Evolutionary conservation across 495 filamentous ascomycete genomes (phyloP).

Genomic region (Trichoderma gamsii): DNA sequence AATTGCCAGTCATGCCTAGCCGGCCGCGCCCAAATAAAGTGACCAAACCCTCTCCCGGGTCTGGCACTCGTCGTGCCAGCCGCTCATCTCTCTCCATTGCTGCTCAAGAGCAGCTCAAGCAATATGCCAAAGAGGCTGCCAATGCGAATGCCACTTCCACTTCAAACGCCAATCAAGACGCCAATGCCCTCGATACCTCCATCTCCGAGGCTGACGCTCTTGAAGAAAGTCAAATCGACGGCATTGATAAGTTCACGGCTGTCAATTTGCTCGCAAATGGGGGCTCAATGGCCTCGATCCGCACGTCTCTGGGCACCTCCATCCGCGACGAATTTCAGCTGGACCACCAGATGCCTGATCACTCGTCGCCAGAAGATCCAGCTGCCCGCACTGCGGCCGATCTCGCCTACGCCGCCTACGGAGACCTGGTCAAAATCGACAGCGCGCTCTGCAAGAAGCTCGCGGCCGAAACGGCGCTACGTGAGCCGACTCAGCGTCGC

Average conservation of each 20-base stretch:
- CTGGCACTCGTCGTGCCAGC: neutral
- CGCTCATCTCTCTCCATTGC: neutral
- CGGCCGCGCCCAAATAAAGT: neutral
- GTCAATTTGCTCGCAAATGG: slow-evolving; percentile 4
- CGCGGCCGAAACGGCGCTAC: slow-evolving; percentile 37
- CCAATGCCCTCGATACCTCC: neutral
- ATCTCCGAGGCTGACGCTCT: neutral
- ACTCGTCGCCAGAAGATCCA: slow-evolving; percentile 14
- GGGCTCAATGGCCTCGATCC: neutral
- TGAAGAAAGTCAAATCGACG: neutral
- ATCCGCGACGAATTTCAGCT: neutral
- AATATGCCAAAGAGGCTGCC: neutral
- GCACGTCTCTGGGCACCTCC: neutral
- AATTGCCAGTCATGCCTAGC: neutral
- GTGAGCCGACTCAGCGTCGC: slow-evolving; percentile 39
- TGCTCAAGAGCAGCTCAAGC: neutral
- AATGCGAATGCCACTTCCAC: neutral
- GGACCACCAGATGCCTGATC: neutral
- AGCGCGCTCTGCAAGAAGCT: slow-evolving; percentile 43
- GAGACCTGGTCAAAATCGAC: slow-evolving; percentile 36
- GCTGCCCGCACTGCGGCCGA: slow-evolving; percentile 35
- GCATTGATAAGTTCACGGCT: neutral
- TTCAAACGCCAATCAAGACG: neutral
- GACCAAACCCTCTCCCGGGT: neutral
- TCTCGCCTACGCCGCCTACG: slow-evolving; percentile 37